Evolutionary conservation across 495 filamentous ascomycete genomes (phyloP), one percentile per base, ranked within the genome.

Genomic region (Penicillium robsamsonii): DNA sequence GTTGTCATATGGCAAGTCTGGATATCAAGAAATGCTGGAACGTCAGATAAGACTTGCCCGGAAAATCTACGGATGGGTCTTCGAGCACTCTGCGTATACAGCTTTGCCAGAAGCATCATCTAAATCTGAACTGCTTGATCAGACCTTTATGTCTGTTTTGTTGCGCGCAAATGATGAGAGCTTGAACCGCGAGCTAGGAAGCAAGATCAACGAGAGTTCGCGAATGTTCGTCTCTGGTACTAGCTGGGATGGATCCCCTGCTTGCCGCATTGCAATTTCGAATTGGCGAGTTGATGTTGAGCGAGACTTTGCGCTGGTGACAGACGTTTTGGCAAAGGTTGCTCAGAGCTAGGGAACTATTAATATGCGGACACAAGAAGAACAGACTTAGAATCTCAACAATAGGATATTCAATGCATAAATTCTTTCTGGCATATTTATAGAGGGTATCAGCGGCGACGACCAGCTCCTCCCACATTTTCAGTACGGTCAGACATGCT

Each of bases 181-280:
- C 0, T 60, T 96, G 47, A 96, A 96, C 62, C 55, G 73, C 0
- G 68, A 74, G 38, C 70, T 97, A 9, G 84, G 85, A 4, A 69
- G 77, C 29, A 81, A 75, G 46, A 94, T 96, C 59, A 96, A 96
- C 63, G 79, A 73, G 6, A 86, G 82, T 6, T 78, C 84, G 30
- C 83, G 81, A 61, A 88, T 96, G 64, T 96, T 90, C 68, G 89
- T 96, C 4, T 90, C 87, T 40, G 89, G 90, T 10, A 96, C 89
- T 3, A 76, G 73, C 47, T 97, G 91, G 91, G 71, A 84, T 37
- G 86, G 86, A 0, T 62, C 73, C 50, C 81, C 87, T 46, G 92
- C 91, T 17, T 85, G 82, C 60, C 78, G 93, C 22, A 81, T 96
- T 60, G 93, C 93, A 0, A 86, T 96, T 33, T 84, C 87, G 11